Evolutionary conservation across 148 eudicot species (phyloP).

Genomic region (Arbutus unedo): DNA sequence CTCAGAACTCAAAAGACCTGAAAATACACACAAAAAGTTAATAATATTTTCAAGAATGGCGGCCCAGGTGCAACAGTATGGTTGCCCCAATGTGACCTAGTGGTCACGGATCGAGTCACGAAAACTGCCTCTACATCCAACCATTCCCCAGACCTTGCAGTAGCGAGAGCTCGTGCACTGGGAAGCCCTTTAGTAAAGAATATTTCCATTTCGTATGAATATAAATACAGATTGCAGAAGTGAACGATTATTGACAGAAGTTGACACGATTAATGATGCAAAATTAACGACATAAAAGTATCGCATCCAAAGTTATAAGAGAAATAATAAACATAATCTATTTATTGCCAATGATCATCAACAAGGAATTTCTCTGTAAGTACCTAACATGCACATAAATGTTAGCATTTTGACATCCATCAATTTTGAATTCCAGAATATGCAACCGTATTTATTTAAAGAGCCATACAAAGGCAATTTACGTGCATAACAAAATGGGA

Average conservation of each 20-base stretch:
- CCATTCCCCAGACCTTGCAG: no score
- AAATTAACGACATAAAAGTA: neutral
- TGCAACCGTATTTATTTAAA: neutral
- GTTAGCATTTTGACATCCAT: neutral
- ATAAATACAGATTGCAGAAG: neutral
- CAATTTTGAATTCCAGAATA: neutral
- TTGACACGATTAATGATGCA: neutral
- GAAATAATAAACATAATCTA: neutral
- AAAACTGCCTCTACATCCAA: no score
- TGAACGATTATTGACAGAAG: neutral
- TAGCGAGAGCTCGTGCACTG: no score
- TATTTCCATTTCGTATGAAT: neutral
- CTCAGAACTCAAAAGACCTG: conserved; percentile 67
- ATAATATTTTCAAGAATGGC: neutral
- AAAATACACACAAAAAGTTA: conserved; percentile 5
- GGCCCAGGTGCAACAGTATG: no score
- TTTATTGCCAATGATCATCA: neutral
- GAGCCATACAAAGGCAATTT: neutral
- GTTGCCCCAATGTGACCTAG: no score
- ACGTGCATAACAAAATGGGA: neutral
- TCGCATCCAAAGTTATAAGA: neutral
- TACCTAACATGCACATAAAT: neutral
- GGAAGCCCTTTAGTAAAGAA: no score
- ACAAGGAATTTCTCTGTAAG: neutral
- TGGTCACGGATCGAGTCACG: no score